Evolutionary conservation across 192 early-diverging fungal genomes (phyloP).

Genomic region (Coemansia sp.): DNA sequence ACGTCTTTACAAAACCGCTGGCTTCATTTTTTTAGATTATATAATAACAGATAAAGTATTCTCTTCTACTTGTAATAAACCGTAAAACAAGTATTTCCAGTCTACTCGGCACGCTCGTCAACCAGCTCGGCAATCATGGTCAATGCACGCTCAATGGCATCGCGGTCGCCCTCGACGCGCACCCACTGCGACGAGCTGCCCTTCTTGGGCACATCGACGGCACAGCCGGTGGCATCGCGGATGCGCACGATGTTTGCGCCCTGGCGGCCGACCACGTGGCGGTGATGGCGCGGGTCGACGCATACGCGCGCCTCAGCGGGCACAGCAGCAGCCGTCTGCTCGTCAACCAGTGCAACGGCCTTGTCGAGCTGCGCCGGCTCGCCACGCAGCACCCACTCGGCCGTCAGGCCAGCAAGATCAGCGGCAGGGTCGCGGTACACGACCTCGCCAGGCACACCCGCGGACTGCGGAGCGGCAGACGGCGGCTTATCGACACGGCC

Average conservation of each 20-base stretch:
- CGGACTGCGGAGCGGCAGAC: slow-evolving; percentile 8
- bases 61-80: too few relatives aligned
- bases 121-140: slow-evolving; percentile 35
- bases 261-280: slow-evolving; percentile 73
- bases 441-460: slow-evolving; percentile 12
- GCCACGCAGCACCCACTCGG: slow-evolving; percentile 57
- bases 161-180: slow-evolving; percentile 22
- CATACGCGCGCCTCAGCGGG: slow-evolving; percentile 44
- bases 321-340: slow-evolving; percentile 8
- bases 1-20: too few relatives aligned
- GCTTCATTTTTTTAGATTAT: too few relatives aligned
- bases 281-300: slow-evolving; percentile 53
- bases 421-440: slow-evolving; percentile 24
- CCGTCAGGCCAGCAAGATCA: slow-evolving; percentile 14
- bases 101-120: slow-evolving; percentile 23
- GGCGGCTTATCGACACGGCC: slow-evolving; percentile 39
- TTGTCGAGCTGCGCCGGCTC: slow-evolving; percentile 51
- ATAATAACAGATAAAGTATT: too few relatives aligned
- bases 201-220: slow-evolving; percentile 60
- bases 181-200: slow-evolving; percentile 32
- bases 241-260: slow-evolving; percentile 71
- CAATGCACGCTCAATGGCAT: slow-evolving; percentile 26
- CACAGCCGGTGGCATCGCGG: slow-evolving; percentile 62
- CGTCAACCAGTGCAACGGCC: slow-evolving; percentile 31
- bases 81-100: too few relatives aligned